Evolutionary conservation across 2,329 filamentous ascomycete species (phyloP), one percentile per base, ranked within the genome.

Genomic region (Colletotrichum godetiae): DNA sequence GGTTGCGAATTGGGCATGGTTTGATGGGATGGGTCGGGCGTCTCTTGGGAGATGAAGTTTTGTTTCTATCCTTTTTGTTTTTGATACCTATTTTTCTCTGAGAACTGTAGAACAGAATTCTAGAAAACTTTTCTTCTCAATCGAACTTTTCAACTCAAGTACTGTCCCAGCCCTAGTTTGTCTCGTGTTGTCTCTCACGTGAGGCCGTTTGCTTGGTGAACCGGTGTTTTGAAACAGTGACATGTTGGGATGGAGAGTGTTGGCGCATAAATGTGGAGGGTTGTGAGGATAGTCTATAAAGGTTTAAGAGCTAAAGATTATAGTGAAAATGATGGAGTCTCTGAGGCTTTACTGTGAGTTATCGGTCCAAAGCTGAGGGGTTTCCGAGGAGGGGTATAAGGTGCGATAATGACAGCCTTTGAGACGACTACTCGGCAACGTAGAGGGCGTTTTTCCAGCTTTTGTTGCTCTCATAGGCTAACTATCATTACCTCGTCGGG

Each of bases 41-140:
- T 58, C 66, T 55, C 55, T 12, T 19, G 10, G 24, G 22, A 22
- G 15, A 19, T 27, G 35, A 42, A 62, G 52, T 12, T 12, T 33
- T 65, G 37, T 52, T 55, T 60, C 7, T 37, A 12, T 55, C 31
- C 29, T 49, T 4, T 5, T 15, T 68, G 59, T 73, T 68, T 65
- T 65, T 70, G 70, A 73, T 73, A 73, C 70, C 70, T 70, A 49
- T 42, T 61, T 56, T 27, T 29, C 60, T 59, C 1, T 2, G 22
- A 49, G 59, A 64, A 27, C 22, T 65, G 60, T 69, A 69, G 59
- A 69, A 69, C 67, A 69, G 53, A 52, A 57, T 59, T 31, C 53
- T 58, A 58, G 29, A 69, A 52, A 33, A 24, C 19, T 35, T 46
- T 29, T 19, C 19, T 31, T 13, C 58, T 29, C 35, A 24, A 55